Evolutionary conservation across 2,329 filamentous ascomycete species (phyloP), one percentile per base, ranked within the genome.

Genomic region (Diaporthe amygdali): DNA sequence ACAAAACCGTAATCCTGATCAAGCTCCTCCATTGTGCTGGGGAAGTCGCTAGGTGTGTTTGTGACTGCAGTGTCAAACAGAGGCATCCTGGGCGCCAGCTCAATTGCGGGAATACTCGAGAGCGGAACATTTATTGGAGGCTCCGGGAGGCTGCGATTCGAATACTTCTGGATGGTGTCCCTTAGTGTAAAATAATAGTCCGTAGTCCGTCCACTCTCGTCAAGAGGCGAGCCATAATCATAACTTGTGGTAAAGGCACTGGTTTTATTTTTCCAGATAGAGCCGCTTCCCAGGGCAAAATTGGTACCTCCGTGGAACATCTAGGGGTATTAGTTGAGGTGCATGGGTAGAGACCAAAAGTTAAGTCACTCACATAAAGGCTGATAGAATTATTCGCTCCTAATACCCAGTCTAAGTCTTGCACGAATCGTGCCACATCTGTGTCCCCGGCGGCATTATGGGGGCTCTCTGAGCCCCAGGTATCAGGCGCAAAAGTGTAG

Each of bases 291-390:
- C 71, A 86, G 85, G 0, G 80, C 86, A 71, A 83, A 87, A 70
- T 86, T 87, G 2, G 85, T 87, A 1, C 85, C 86, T 5, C 86
- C 86, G 72, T 88, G 85, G 71, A 87, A 84, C 85, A 87, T 87
- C 71, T 72, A 25, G 14, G 8, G 22, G 14, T 37, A 12, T 30
- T 17, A 20, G 20, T 9, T 8, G 17, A 54, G 17, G 41, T 52
- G 46, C 12, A 61, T 22, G 2, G 2, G 5, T 8, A 14, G 2
- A 2, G 7, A 15, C 22, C 22, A 20, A 15, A 14, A 9, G 5
- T 7, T 12, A 9, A 3, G 1, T 27, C 17, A 70, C 71, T 7
- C 30, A 71, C 71, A 75, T 87, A 87, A 68, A 88, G 74, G 75
- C 82, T 86, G 71, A 88, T 84, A 0, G 84, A 85, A 56, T 80